phyloP scores from a whole-genome alignment of 2,329 filamentous ascomycete genomes.

The Metarhizium guizhouense region DNA sequence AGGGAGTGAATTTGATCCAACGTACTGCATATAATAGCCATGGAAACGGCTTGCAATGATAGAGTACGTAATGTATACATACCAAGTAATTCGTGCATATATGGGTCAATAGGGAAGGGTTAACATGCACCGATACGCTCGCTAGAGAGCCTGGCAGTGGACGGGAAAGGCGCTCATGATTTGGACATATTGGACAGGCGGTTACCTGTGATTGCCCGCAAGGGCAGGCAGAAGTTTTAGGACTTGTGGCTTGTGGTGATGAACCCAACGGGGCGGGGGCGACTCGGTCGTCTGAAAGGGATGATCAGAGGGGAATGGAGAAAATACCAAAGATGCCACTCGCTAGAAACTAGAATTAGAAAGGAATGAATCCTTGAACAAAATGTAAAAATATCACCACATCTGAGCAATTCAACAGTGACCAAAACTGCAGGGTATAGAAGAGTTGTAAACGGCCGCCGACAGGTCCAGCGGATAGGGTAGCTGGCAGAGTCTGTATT shows the following conservation, averaged over 20 bases:
- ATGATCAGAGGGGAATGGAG: slow-evolving; percentile 16
- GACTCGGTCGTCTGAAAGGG: slow-evolving; percentile 3
- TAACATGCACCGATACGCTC: slow-evolving; percentile 23
- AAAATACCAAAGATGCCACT: slow-evolving; percentile 30
- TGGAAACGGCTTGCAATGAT: slow-evolving; percentile 19
- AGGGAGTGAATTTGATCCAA: slow-evolving; percentile 4
- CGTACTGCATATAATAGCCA: slow-evolving; percentile 22
- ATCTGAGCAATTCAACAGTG: not conserved
- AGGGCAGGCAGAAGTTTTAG: not conserved
- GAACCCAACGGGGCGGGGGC: not conserved
- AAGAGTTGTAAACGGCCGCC: too few species aligned
- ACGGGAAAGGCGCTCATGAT: slow-evolving; percentile 11
- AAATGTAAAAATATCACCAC: not conserved
- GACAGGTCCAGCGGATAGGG: too few species aligned
- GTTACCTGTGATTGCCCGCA: not conserved
- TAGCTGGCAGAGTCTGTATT: too few species aligned
- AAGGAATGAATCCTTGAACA: slow-evolving; percentile 15
- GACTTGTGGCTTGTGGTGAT: not conserved
- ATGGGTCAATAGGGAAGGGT: slow-evolving; percentile 10
- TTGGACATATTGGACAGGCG: slow-evolving; percentile 1
- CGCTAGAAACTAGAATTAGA: slow-evolving; percentile 26
- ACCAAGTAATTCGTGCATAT: slow-evolving; percentile 28
- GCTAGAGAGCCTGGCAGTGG: slow-evolving; percentile 19
- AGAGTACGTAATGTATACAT: slow-evolving; percentile 32
- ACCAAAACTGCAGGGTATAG: too few species aligned